Percentiles rank a stretch among this genome's conserved stretches.
These are phyloP conservation scores for Pseudogymnoascus sp. DNA, from an alignment of 2,329 filamentous ascomycete genomes.

Conservation along the genomic window DNA sequence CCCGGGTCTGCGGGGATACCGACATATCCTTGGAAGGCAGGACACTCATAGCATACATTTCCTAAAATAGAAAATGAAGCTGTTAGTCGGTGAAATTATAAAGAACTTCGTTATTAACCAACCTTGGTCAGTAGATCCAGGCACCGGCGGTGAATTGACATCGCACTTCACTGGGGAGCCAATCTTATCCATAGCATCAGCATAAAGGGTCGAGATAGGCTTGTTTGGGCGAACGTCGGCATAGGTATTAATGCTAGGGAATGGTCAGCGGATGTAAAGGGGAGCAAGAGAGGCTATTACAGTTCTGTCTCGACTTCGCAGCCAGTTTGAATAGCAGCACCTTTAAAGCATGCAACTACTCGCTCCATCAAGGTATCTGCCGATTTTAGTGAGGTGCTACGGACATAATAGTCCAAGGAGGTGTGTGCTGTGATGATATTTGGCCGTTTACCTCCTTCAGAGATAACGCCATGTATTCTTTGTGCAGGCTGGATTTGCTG, in stretches of 20 bases:
- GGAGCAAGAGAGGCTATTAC: neutral
- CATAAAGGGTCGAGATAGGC: neutral
- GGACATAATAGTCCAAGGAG: slow-evolving; percentile 8
- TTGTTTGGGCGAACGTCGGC: slow-evolving; percentile 7
- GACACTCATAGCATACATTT: slow-evolving; percentile 14
- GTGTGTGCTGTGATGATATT: slow-evolving; percentile 30
- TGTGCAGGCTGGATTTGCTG: slow-evolving; percentile 25
- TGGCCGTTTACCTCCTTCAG: slow-evolving; percentile 31
- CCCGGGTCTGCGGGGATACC: slow-evolving; percentile 10
- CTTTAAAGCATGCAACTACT: slow-evolving; percentile 11
- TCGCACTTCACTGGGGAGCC: neutral
- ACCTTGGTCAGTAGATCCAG: slow-evolving; percentile 14
- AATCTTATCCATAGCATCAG: slow-evolving; percentile 3
- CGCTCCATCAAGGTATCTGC: neutral
- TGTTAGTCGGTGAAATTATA: neutral
- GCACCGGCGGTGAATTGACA: neutral
- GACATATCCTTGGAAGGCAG: slow-evolving; percentile 10
- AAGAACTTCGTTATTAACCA: neutral
- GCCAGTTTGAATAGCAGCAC: slow-evolving; percentile 12
- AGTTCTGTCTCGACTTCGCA: slow-evolving; percentile 9
- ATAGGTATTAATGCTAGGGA: neutral
- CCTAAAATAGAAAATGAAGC: neutral
- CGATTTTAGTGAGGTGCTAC: neutral
- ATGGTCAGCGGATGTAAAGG: neutral
- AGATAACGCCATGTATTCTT: slow-evolving; percentile 34